Base-by-base conservation (phyloP, 495 filamentous ascomycete species). In the Xanthoparmelia taractica region DNA sequence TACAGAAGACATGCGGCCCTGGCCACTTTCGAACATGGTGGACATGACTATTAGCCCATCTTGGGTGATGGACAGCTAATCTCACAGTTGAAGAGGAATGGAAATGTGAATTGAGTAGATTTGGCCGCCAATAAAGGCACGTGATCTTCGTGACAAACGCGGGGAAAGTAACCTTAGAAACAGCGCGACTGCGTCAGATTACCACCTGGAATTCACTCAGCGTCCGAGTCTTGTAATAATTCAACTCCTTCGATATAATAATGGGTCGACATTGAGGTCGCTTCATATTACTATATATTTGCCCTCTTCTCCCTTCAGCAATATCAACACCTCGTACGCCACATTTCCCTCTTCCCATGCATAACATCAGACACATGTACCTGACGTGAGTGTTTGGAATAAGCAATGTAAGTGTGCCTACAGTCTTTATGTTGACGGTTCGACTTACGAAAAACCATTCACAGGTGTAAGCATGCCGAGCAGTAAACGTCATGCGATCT, bases 21-120 rank as follows among this genome's bases (percentile, higher is more conserved):
- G 67, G 52, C 60, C 67, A 66, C 60, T 64, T 36, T 69, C 67
- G 56, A 69, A 69, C 64, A 69, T 54, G 15, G 33, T 63, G 25
- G 66, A 68, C 66, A 68, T 68, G 52, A 57, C 50, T 38, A n/a
- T 56, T 48, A 38, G 54, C 41, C 61, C 61, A 54, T 15, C 57
- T 58, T 37, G 60, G 33, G 48, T 62, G 60, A 23, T 34, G 48
- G 18, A n/a, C 29, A 25, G 15, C 47, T 50, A n/a, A n/a, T n/a
- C n/a, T n/a, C n/a, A n/a, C n/a, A 31, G 25, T 43, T 7, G n/a
- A 37, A 29, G 45, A 54, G 8, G 8, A 54, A 31, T 17, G 36
- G 36, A 50, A 54, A 50, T 61, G 48, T 52, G 36, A 12, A 61
- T 12, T n/a, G n/a, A n/a, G n/a, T n/a, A n/a, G n/a, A n/a, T n/a